These are phyloP conservation scores for Fusarium tjaetaba DNA, from an alignment of 2,329 filamentous ascomycete species.

Conservation along the genomic window DNA sequence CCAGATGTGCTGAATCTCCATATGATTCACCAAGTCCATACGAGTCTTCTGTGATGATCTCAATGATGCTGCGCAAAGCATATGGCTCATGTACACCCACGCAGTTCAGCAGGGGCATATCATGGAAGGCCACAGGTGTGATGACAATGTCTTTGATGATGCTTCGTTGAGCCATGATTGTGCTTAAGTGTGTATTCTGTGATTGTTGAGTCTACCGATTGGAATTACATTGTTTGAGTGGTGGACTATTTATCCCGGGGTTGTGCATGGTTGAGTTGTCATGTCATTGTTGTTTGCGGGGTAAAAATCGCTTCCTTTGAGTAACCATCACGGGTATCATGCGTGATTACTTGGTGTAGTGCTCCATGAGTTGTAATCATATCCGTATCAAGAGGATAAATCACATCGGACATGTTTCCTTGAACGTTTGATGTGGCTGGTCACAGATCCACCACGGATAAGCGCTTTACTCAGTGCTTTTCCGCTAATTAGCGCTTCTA, in stretches of 20 bases:
- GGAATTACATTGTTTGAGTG: constrained; percentile 13
- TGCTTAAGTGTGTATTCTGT: background rate
- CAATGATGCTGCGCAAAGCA: constrained; percentile 54
- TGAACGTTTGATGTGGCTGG: background rate
- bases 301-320: background rate
- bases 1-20: constrained; percentile 51
- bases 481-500: constrained; percentile 13
- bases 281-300: constrained; percentile 1
- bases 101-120: constrained; percentile 56
- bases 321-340: background rate
- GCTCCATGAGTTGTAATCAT: constrained; percentile 2
- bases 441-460: constrained; percentile 22
- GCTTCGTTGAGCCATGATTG: constrained; percentile 41
- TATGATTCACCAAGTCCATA: constrained; percentile 56
- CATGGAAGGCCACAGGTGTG: constrained; percentile 56
- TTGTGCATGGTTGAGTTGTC: background rate
- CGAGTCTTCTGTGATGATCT: constrained; percentile 48
- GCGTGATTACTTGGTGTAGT: background rate
- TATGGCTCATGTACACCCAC: constrained; percentile 56
- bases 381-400: constrained; percentile 19
- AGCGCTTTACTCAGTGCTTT: constrained; percentile 10
- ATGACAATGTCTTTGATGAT: constrained; percentile 53
- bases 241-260: constrained; percentile 30
- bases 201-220: background rate
- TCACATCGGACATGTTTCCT: constrained; percentile 14